These are phyloP conservation scores for Aureobasidium leucospermi DNA, from an alignment of 2,329 filamentous ascomycete genomes.

Conservation along the genomic window DNA sequence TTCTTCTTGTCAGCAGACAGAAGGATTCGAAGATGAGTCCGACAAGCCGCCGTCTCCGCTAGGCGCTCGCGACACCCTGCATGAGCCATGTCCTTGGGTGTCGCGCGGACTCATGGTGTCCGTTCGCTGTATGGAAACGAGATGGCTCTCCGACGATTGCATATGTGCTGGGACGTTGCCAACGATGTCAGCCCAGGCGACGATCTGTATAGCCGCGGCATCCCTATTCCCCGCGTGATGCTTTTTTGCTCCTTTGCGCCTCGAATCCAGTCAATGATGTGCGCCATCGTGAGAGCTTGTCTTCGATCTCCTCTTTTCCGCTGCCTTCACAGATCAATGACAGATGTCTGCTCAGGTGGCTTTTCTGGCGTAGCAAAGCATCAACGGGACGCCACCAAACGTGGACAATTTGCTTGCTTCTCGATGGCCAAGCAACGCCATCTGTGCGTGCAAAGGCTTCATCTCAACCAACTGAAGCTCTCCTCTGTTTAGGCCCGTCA, in stretches of 20 bases:
- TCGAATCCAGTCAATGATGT: not conserved
- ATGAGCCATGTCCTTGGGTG: conserved; percentile 4
- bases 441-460: conserved; percentile 6
- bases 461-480: conserved; percentile 2
- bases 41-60: not conserved
- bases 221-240: conserved; percentile 4
- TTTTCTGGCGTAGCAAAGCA: not conserved
- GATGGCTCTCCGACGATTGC: not conserved
- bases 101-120: not conserved
- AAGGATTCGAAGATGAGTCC: not conserved
- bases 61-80: conserved; percentile 1
- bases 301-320: not conserved
- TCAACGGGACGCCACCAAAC: conserved; percentile 5
- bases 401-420: conserved; percentile 1
- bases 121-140: not conserved
- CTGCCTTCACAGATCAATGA: not conserved
- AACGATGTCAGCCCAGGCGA: conserved; percentile 10
- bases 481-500: not conserved
- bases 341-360: not conserved
- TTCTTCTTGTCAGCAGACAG: not conserved
- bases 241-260: not conserved
- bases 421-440: conserved; percentile 8
- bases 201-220: not conserved
- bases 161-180: conserved; percentile 11
- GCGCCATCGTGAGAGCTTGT: conserved; percentile 5